A percentile compares a stretch with the other conserved stretches of the same genome.
These are phyloP conservation scores for Phalaenopsis hybrid DNA, from an alignment of 116 monocot species.

Conservation along the genomic window DNA sequence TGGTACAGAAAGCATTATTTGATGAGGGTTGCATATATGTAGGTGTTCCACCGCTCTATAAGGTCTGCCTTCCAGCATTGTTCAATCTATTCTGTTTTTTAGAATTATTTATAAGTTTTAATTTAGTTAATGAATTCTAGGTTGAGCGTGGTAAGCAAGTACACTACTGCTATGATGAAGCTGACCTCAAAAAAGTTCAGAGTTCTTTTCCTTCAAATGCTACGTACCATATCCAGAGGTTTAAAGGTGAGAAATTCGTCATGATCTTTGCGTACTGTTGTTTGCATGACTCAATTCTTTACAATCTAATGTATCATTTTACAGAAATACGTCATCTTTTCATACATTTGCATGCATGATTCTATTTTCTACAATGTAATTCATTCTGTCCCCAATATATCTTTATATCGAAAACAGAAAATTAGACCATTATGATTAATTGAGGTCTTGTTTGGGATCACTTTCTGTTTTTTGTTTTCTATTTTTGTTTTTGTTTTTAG, in stretches of 20 bases:
- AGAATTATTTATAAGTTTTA: not conserved
- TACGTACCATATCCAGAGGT: conserved; percentile 80
- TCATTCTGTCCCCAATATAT: not conserved
- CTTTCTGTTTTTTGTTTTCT: no score
- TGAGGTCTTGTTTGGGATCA: no score
- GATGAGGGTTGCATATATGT: conserved; percentile 97
- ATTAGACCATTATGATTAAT: no score
- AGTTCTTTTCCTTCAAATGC: conserved; percentile 79
- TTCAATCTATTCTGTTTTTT: not conserved
- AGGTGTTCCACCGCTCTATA: conserved; percentile 96
- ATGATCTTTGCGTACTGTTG: not conserved
- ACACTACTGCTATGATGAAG: conserved; percentile 90
- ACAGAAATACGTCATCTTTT: not conserved
- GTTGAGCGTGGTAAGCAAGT: conserved; percentile 84
- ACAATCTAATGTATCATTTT: not conserved
- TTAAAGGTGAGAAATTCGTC: conserved; percentile 62
- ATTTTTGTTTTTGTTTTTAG: no score
- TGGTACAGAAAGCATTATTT: conserved; percentile 77
- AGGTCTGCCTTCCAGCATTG: conserved; percentile 36
- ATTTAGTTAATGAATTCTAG: conserved; percentile 29
- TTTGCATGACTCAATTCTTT: not conserved
- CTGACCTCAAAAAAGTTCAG: conserved; percentile 55
- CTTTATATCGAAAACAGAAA: not conserved
- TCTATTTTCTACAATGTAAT: not conserved
- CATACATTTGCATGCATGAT: not conserved